A percentile compares a stretch with the other conserved stretches of the same genome.
Evolutionary conservation across 257 asterid genomes (phyloP).

Genomic region (Agastache rugosa): DNA sequence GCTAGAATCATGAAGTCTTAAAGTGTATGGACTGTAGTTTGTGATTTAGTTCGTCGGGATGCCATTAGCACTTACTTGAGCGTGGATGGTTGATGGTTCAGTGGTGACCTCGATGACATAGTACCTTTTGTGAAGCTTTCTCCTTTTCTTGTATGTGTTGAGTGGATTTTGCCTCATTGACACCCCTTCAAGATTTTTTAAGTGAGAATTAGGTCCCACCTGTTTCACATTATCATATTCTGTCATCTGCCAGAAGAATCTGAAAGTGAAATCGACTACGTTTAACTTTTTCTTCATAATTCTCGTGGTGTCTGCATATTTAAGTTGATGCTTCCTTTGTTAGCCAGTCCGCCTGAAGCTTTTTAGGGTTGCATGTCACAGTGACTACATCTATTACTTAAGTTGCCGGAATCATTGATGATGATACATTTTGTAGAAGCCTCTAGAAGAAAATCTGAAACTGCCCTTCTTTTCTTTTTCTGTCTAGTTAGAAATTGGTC

Average conservation of each 20-base stretch:
- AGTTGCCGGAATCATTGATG: constrained; percentile 25
- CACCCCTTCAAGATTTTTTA: constrained; percentile 15
- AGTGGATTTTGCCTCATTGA: constrained; percentile 21
- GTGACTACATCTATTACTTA: neutral
- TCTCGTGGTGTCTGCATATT: constrained; percentile 18
- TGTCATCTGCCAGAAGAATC: constrained; percentile 16
- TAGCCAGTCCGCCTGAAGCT: constrained; percentile 21
- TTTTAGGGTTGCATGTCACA: constrained; percentile 15
- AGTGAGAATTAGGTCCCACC: constrained; percentile 22
- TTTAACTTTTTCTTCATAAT: constrained; percentile 17
- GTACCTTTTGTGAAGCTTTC: constrained; percentile 35
- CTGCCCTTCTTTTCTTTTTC: neutral
- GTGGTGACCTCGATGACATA: constrained; percentile 32
- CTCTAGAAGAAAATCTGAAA: constrained; percentile 9
- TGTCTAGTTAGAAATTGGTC: neutral
- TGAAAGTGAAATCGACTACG: neutral
- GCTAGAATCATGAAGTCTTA: constrained; percentile 26
- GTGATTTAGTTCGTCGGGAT: constrained; percentile 19
- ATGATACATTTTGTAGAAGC: constrained; percentile 32
- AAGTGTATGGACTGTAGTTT: constrained; percentile 20
- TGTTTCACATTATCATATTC: constrained; percentile 23
- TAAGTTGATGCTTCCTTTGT: constrained; percentile 23
- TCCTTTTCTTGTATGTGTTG: constrained; percentile 18
- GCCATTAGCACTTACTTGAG: constrained; percentile 25
- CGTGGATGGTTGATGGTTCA: constrained; percentile 23